Evolutionary conservation across 2,329 filamentous ascomycete species (phyloP), one percentile per base, ranked within the genome.

Genomic region (Ophiostoma ulmi): DNA sequence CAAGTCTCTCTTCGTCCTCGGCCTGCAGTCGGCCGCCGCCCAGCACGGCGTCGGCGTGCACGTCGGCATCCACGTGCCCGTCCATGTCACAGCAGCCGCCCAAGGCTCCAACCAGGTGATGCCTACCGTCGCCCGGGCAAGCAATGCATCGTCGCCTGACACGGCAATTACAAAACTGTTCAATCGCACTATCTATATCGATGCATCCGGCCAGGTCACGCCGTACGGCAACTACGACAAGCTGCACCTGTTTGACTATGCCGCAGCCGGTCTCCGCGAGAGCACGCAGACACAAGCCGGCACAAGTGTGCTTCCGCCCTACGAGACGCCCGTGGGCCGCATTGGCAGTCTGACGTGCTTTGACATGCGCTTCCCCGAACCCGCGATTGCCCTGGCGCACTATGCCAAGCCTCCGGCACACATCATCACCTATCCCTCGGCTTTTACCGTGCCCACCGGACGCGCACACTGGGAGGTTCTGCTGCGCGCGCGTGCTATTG

Each of bases 341-440:
- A 84, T 97, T 26, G 94, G 93, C 26, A 84, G 90, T 73, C 84
- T 91, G 70, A 96, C 97, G 73, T 97, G 94, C 81, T 97, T 97
- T 79, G 94, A 97, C 80, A 80, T 97, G 73, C 88, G 93, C 0
- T 97, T 95, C 77, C 87, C 93, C 0, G 92, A 97, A 77, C 86
- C 91, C 10, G 86, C 88, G 0, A 79, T 95, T 11, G 84, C 87
- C 1, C 84, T 97, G 22, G 86, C 87, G 7, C 80, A 81, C 31
- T 67, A 70, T n/a, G 67, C 64, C 38, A 48, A 41, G 39, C 58
- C 70, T 38, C 81, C 79, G 5, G 92, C 93, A 1, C 88, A 97
- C 73, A 82, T 97, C 69, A 82, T 97, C 68, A 88, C 92, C 0
- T 97, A 94, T 77, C 94, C 94, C 0, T 94, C 91, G 6, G 94